Evolutionary conservation across 2,329 filamentous ascomycete species (phyloP), one percentile per base, ranked within the genome.

Genomic region (Magnaporthiopsis rhizophila): DNA sequence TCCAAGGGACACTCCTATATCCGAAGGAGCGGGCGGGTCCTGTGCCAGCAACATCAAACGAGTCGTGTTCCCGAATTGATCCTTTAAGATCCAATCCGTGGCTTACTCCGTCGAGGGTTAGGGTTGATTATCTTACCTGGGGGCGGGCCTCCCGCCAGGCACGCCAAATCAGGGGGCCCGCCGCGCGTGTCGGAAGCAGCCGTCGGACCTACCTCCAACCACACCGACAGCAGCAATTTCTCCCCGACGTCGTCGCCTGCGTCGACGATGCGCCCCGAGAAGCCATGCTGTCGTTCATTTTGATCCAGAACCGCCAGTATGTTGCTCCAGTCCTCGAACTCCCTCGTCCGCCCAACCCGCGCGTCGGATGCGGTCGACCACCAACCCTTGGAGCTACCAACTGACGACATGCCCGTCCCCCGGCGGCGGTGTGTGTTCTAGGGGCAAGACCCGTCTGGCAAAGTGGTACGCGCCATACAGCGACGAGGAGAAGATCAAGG

Each of bases 401-500:
- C 64, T 66, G 62, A 67, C 61, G 26, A 36, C 32, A 34, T 30
- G 21, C 28, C 28, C 53, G 26, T 38, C 18, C 24, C 24, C 12
- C 24, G 13, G 24, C 57, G 8, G 59, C 58, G 28, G n/a, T n/a
- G n/a, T n/a, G n/a, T n/a, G n/a, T n/a, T 53, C 6, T 53, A 97
- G 94, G 85, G 95, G 95, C 79, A 99, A 99, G 82, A 99, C 95
- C 71, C 90, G 95, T 71, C 85, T 99, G 69, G 95, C 95, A 69
- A 99, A 99, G 81, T 99, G 94, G 94, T 99, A 99, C 82, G 91
- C 90, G 70, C 94, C 95, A 67, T 99, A 97, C 82, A 96, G 88
- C 79, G 95, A 99, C 82, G 94, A 98, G 77, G 92, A 99, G 77
- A 99, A 99, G 82, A 91, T 99, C 77, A 97, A 97, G 80, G 84